Percentiles rank a stretch among this genome's conserved stretches.
Conservation (phyloP, 495 filamentous ascomycete genomes). For the Usnea hakonensis region DNA sequence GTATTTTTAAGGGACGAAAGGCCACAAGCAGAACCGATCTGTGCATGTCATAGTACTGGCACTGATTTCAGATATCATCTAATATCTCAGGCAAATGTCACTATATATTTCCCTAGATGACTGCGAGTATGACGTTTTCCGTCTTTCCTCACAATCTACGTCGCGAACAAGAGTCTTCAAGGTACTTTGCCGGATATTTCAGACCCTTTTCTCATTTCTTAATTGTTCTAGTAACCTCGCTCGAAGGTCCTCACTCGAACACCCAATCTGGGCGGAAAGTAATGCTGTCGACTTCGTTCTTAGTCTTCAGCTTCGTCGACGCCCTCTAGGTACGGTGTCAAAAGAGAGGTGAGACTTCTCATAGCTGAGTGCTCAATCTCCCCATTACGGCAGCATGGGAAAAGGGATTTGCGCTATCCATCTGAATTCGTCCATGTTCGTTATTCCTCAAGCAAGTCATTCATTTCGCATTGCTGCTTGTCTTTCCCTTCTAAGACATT, state of each 20-base stretch:
- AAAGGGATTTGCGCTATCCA: background rate
- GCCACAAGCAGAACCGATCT: slow-evolving; percentile 6
- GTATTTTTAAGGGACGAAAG: background rate
- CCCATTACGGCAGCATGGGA: background rate
- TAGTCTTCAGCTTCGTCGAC: background rate
- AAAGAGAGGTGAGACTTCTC: background rate
- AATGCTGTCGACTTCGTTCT: background rate
- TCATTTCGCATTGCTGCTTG: background rate
- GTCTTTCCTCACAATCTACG: background rate
- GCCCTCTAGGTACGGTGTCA: background rate
- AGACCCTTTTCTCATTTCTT: background rate
- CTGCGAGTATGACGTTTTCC: background rate
- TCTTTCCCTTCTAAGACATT: background rate
- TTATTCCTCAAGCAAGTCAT: background rate
- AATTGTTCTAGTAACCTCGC: background rate
- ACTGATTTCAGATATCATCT: slow-evolving; percentile 8
- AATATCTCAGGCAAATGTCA: background rate
- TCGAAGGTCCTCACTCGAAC: background rate
- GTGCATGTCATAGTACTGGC: slow-evolving; percentile 10
- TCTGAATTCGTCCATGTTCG: too few relatives aligned
- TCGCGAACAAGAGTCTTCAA: background rate
- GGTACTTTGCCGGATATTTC: background rate
- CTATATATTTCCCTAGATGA: background rate
- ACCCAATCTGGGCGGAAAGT: background rate
- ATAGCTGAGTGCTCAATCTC: background rate